Evolutionary conservation across 306 rosid genomes (phyloP), one percentile per base, ranked within the genome.

Genomic region (Ormosia emarginata): DNA sequence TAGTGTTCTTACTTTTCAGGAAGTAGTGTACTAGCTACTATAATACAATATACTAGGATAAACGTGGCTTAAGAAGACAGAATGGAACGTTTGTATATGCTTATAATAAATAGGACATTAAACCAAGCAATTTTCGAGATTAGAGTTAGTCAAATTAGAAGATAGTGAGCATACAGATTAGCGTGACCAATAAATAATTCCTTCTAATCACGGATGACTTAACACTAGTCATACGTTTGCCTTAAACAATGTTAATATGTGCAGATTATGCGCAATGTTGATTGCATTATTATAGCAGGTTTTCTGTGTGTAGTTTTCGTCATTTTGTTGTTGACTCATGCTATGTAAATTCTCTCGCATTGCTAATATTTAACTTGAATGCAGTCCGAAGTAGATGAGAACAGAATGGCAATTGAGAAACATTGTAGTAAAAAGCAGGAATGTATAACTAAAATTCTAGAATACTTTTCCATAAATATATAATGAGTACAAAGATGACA

Each of bases 401-500:
- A 53, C 24, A 18, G n/a, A 50, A 32, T 8, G n/a, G 6, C 40
- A 64, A 24, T 43, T 43, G 49, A 43, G 18, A 34, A 18, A 11
- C 17, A 0, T 17, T 10, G 4, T 4, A 47, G 2, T 2, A 33
- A 13, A 33, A 9, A 49, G n/a, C 46, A 71, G 4, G 52, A 71
- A 46, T 41, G 4, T 30, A 56, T 4, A 43, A 1, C 3, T 37
- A 14, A 61, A 52, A 18, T 49, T 18, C 50, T 6, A 24, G 30
- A 64, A 43, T n/a, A 62, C 34, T 37, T 79, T 62, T 6, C 61
- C 83, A 81, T 81, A 71, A 71, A 79, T 74, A 79, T 78, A 66
- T 3, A 30, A 79, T 18, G 81, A 72, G 85, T 63, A 79, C 78
- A 66, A 71, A 56, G 82, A 75, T 64, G 70, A 72, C 76, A 69